phyloP scores from a whole-genome alignment of 2,329 filamentous ascomycete species.

The Penicillium fuscoglaucum region DNA sequence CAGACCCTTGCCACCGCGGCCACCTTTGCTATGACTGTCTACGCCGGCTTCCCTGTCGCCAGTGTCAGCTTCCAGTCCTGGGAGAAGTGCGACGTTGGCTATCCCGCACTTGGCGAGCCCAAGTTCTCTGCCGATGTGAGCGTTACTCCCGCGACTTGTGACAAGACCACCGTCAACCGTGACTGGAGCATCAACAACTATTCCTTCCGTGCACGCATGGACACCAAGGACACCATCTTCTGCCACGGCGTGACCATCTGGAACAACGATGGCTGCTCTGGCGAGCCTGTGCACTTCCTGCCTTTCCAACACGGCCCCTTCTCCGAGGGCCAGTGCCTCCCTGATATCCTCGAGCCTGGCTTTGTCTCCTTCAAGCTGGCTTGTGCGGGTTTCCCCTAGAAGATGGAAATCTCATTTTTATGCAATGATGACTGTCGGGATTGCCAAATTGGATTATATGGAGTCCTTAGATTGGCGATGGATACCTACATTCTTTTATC shows the following conservation, averaged over 20 bases:
- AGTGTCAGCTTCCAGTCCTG: slow-evolving; percentile 25
- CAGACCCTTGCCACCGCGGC: slow-evolving; percentile 23
- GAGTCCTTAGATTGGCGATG: not conserved
- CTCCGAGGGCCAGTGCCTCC: slow-evolving; percentile 19
- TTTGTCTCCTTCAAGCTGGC: slow-evolving; percentile 24
- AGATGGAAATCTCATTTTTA: not conserved
- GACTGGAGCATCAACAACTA: slow-evolving; percentile 27
- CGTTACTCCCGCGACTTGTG: slow-evolving; percentile 22
- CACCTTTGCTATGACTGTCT: slow-evolving; percentile 19
- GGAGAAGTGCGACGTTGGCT: slow-evolving; percentile 22
- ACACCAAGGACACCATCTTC: slow-evolving; percentile 22
- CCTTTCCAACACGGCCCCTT: slow-evolving; percentile 19
- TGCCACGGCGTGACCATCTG: slow-evolving; percentile 23
- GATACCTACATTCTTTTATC: slow-evolving; percentile 4
- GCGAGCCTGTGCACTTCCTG: slow-evolving; percentile 17
- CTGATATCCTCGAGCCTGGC: slow-evolving; percentile 21
- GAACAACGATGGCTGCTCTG: slow-evolving; percentile 26
- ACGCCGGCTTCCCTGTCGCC: slow-evolving; percentile 22
- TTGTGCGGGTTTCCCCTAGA: slow-evolving; percentile 12
- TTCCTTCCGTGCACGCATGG: slow-evolving; percentile 20
- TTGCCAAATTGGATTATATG: not conserved
- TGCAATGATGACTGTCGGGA: not conserved
- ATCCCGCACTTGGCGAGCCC: slow-evolving; percentile 15
- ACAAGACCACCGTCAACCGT: slow-evolving; percentile 22
- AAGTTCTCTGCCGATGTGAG: slow-evolving; percentile 15